Evolutionary conservation across 305 asterid genomes (phyloP).

Genomic region (Plantago coronopus): DNA sequence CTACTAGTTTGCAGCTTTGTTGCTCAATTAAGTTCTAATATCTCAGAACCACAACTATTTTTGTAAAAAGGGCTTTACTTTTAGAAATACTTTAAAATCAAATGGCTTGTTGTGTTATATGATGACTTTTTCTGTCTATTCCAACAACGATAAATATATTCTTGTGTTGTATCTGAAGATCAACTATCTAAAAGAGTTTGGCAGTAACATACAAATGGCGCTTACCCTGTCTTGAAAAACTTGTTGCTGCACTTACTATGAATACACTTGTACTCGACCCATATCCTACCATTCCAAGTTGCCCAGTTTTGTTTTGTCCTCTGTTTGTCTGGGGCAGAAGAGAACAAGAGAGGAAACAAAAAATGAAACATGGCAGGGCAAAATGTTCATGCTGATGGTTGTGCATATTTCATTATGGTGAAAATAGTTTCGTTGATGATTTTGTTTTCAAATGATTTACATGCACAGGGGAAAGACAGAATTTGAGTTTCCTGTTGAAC

Average conservation of each 20-base stretch:
- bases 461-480: constrained; percentile 53
- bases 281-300: not conserved
- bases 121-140: not conserved
- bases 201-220: not conserved
- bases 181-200: too few species aligned
- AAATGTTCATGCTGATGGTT: not conserved
- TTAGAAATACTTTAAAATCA: not conserved
- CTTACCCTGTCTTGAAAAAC: not conserved
- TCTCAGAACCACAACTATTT: too few species aligned
- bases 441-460: constrained; percentile 15
- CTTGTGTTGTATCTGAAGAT: not conserved
- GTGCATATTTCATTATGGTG: not conserved
- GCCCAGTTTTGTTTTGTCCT: not conserved
- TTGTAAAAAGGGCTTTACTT: not conserved
- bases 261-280: not conserved
- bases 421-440: constrained; percentile 3
- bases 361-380: too few species aligned
- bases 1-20: not conserved
- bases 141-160: not conserved
- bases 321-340: too few species aligned
- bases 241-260: not conserved
- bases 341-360: too few species aligned
- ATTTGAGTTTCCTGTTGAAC: constrained; percentile 50
- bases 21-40: not conserved
- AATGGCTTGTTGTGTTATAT: not conserved